Evolutionary conservation across 1,284 basidiomycete genomes (phyloP).

Genomic region (Heliocybe sulcata): DNA sequence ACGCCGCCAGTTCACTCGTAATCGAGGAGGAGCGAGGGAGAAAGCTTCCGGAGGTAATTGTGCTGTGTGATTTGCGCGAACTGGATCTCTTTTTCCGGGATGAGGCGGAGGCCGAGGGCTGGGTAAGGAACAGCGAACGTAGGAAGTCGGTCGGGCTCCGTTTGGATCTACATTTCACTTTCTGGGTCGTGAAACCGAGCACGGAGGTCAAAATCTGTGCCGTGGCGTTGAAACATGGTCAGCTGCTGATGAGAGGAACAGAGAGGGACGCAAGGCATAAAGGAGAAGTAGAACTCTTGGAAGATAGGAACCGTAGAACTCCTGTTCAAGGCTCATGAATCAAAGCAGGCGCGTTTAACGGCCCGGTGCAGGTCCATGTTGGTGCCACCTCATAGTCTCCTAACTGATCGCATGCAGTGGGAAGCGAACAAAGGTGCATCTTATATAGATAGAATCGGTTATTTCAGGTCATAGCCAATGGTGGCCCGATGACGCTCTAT

Average conservation of each 20-base stretch:
- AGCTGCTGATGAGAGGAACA: no score
- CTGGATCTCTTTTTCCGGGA: constrained; percentile 5
- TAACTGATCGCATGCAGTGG: no score
- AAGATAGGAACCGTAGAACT: no score
- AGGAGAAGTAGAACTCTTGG: no score
- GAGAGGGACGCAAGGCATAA: no score
- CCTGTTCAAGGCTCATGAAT: no score
- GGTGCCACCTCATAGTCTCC: no score
- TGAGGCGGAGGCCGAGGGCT: constrained; percentile 6
- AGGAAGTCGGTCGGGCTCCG: constrained; percentile 34
- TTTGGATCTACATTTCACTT: constrained; percentile 33
- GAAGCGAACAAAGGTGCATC: constrained; percentile 4
- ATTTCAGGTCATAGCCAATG: no score
- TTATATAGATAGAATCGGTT: not conserved
- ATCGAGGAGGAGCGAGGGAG: constrained; percentile 8
- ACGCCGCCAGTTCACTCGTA: not conserved
- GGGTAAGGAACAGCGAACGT: constrained; percentile 41
- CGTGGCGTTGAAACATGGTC: no score
- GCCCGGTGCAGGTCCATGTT: no score
- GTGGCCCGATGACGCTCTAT: not conserved
- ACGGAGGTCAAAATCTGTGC: constrained; percentile 48
- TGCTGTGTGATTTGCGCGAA: constrained; percentile 21
- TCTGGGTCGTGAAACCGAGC: constrained; percentile 52
- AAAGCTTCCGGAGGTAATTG: constrained; percentile 17
- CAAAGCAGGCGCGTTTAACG: no score